These are phyloP conservation scores for Platanthera zijinensis DNA, from an alignment of 106 monocot species.

Conservation along the genomic window DNA sequence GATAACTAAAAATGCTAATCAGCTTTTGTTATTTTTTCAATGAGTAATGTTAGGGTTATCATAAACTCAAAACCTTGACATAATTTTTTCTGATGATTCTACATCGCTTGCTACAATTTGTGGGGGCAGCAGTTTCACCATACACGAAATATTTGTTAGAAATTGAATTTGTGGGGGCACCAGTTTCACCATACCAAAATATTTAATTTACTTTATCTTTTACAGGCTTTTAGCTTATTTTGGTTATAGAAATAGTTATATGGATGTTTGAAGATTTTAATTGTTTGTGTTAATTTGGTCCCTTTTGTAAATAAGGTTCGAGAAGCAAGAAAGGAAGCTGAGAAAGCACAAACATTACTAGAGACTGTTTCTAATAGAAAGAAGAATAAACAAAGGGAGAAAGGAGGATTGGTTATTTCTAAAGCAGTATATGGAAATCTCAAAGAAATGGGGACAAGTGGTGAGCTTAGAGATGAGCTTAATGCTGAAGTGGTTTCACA, in stretches of 20 bases:
- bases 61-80: neutral
- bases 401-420: conserved; percentile 67
- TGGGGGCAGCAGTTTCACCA: neutral
- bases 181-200: neutral
- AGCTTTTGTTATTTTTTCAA: neutral
- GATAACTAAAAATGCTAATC: neutral
- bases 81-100: neutral
- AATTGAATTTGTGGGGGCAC: neutral
- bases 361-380: conserved; percentile 77
- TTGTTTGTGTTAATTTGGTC: neutral
- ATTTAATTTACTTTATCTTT: neutral
- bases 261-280: neutral
- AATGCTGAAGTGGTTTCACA: conserved; percentile 50
- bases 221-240: neutral
- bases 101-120: neutral
- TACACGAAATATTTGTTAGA: neutral
- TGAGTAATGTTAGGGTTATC: neutral
- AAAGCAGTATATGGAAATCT: conserved; percentile 81
- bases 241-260: neutral
- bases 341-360: conserved; percentile 77
- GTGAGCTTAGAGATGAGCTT: conserved; percentile 19
- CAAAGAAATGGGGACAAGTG: conserved; percentile 34
- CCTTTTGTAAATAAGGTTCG: conserved; percentile 33
- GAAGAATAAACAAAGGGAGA: conserved; percentile 73
- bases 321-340: conserved; percentile 72